Evolutionary conservation across 164 flowering plant species (phyloP).

Genomic region (grape (Vitis vinifera)): DNA sequence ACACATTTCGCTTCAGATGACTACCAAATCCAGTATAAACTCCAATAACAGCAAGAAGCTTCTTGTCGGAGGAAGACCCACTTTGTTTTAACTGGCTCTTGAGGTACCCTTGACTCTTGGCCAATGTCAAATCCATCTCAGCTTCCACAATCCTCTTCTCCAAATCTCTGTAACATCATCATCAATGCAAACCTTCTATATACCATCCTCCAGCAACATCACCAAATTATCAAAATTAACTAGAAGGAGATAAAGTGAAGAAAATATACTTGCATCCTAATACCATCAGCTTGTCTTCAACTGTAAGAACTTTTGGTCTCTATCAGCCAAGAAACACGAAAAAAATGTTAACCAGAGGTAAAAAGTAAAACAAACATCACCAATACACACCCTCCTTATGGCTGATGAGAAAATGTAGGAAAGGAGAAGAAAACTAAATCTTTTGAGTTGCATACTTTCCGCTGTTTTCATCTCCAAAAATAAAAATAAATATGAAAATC

Average conservation of each 20-base stretch:
- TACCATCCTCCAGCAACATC: background rate
- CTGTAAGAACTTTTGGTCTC: slow-evolving; percentile 80
- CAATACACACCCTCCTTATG: background rate
- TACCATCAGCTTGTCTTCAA: slow-evolving; percentile 79
- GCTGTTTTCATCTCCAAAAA: background rate
- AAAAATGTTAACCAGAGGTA: background rate
- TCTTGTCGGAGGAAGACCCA: slow-evolving; percentile 48
- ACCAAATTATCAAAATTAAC: background rate
- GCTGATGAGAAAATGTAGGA: background rate
- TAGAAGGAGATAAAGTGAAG: background rate
- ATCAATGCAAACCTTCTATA: background rate
- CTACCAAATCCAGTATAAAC: slow-evolving; percentile 97
- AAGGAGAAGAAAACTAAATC: background rate
- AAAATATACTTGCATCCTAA: slow-evolving; percentile 86
- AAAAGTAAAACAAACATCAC: background rate
- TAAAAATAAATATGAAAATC: background rate
- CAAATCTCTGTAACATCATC: slow-evolving; percentile 57
- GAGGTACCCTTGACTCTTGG: slow-evolving; percentile 89
- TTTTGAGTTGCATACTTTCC: too few species aligned
- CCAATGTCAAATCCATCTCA: slow-evolving; percentile 93
- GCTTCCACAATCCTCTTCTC: slow-evolving; percentile 82
- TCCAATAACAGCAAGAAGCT: slow-evolving; percentile 91
- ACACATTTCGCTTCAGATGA: slow-evolving; percentile 68
- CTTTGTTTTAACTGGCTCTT: slow-evolving; percentile 45
- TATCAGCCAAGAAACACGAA: slow-evolving; percentile 26